Evolutionary conservation across 495 filamentous ascomycete genomes (phyloP).

Genomic region (Penicillium herquei): DNA sequence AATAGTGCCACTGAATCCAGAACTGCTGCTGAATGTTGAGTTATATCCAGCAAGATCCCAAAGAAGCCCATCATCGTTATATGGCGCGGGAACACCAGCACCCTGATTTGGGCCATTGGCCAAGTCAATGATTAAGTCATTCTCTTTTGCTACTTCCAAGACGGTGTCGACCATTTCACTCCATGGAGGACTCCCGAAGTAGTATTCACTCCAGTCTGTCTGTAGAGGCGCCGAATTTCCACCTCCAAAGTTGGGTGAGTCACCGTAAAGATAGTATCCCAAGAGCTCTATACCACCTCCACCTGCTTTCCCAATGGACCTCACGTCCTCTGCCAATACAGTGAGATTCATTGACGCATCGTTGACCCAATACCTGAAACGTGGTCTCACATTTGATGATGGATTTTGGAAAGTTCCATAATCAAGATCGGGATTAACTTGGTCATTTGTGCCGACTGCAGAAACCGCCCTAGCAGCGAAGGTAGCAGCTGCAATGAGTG

Average conservation of each 20-base stretch:
- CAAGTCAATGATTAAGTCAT: conserved; percentile 46
- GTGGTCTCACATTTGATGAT: conserved; percentile 17
- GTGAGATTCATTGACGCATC: conserved; percentile 38
- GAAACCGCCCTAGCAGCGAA: not conserved
- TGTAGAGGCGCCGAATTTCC: not conserved
- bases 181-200: conserved; percentile 45
- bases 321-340: conserved; percentile 34
- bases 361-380: conserved; percentile 41
- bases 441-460: conserved; percentile 14
- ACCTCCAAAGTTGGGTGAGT: not conserved
- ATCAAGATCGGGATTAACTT: conserved; percentile 11
- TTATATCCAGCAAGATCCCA: conserved; percentile 35
- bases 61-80: conserved; percentile 28
- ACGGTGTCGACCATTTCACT: conserved; percentile 30
- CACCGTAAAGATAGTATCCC: conserved; percentile 41
- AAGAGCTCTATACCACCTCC: conserved; percentile 45
- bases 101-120: conserved; percentile 48
- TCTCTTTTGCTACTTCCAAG: conserved; percentile 34
- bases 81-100: conserved; percentile 44
- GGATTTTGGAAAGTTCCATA: conserved; percentile 28
- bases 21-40: conserved; percentile 20
- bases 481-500: not conserved
- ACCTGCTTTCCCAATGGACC: conserved; percentile 28
- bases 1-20: conserved; percentile 28
- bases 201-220: conserved; percentile 45